Base-by-base conservation (phyloP, 768 basidiomycete genomes). In the Suillus subaureus region DNA sequence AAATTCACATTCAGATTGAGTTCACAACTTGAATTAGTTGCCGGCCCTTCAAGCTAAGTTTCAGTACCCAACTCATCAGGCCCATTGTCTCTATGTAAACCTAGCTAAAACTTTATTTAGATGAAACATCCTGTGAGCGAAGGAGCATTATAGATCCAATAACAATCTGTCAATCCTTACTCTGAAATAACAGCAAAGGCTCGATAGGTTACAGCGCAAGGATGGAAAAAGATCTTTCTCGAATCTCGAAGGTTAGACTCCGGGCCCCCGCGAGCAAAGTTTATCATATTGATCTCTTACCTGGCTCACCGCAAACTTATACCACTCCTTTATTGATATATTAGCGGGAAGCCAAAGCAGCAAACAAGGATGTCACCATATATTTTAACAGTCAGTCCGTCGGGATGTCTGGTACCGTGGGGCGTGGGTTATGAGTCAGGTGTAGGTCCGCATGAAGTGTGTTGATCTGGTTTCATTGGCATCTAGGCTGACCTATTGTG, bases 391-490 rank as follows among this genome's bases (percentile, higher is more conserved):
- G 75, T 1, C 88, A 89, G 21, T 79, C 75, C 68, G 83, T 85
- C 1, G 85, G 83, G 42, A 89, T 87, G 67, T 90, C 85, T 1
- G 87, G 86, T n/a, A 74, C 68, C 7, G 84, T 86, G 23, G 85
- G 74, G 2, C 78, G 70, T 6, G 88, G 89, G 62, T 74, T 70
- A 72, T 91, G 90, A 54, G 91, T 87, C 47, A 91, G 83, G 74
- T 92, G 92, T 43, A 92, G 73, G 73, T 93, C 89, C 16, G 91
- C 83, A 67, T 89, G 88, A 1, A 79, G 70, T 7, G 92, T 78
- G 0, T 88, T 45, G 43, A n/a, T 81, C 89, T 91, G 67, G 13
- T 47, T 63, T n/a, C 18, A 7, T 37, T 12, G 35, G 6, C 33
- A 15, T 4, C 51, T 18, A 26, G n/a, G 7, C 15, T 37, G 13